Conservation (phyloP, 441 rosid species). For the Croton laevigatus region DNA sequence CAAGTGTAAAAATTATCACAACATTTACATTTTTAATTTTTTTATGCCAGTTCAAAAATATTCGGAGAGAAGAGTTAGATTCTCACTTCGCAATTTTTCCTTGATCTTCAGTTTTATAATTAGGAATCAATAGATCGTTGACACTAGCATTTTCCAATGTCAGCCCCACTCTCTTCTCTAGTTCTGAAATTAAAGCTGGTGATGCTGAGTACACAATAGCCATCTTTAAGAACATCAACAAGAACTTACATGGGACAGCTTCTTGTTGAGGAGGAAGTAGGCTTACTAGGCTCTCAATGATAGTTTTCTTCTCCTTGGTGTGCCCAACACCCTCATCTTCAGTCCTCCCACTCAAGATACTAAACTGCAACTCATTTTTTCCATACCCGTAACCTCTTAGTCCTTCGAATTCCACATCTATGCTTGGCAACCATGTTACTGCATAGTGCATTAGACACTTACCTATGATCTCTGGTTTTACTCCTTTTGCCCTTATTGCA, state of each 20-base stretch:
- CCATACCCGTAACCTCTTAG: conserved; percentile 51
- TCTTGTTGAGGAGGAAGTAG: conserved; percentile 57
- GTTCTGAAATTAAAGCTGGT: conserved; percentile 68
- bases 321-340: conserved; percentile 38
- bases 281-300: conserved; percentile 71
- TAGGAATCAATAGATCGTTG: conserved; percentile 77
- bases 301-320: conserved; percentile 46
- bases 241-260: conserved; percentile 65
- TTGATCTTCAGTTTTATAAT: conserved; percentile 54
- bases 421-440: conserved; percentile 46
- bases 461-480: conserved; percentile 50
- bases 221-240: conserved; percentile 61
- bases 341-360: conserved; percentile 38
- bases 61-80: conserved; percentile 15
- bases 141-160: conserved; percentile 59
- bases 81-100: conserved; percentile 48
- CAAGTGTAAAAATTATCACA: background rate
- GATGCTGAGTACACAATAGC: conserved; percentile 66
- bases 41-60: conserved; percentile 16
- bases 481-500: conserved; percentile 52
- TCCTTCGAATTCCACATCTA: conserved; percentile 63
- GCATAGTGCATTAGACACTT: conserved; percentile 61
- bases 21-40: background rate
- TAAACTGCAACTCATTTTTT: conserved; percentile 57
- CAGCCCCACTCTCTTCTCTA: conserved; percentile 65